These are phyloP conservation scores for Xylaria sp. DNA, from an alignment of 2,329 filamentous ascomycete genomes.

Conservation along the genomic window DNA sequence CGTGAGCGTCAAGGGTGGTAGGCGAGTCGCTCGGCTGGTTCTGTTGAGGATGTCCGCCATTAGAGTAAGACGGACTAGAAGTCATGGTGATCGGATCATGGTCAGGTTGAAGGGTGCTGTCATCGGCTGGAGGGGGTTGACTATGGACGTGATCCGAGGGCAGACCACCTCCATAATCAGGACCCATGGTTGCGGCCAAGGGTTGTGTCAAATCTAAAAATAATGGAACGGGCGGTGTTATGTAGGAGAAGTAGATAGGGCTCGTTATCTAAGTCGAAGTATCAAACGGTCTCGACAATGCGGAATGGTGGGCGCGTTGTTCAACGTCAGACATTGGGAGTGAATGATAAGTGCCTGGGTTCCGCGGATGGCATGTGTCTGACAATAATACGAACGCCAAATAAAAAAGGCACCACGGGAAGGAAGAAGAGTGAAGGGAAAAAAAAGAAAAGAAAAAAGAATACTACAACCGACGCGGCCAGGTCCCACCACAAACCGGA, in stretches of 20 bases:
- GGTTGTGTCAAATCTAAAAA: neutral
- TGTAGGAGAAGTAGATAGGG: constrained; percentile 3
- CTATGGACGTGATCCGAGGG: constrained; percentile 31
- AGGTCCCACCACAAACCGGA: neutral
- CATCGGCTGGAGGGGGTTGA: constrained; percentile 27
- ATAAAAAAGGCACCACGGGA: constrained; percentile 17
- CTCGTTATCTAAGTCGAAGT: constrained; percentile 19
- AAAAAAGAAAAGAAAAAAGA: neutral
- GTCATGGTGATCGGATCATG: constrained; percentile 32
- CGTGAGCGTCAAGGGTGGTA: constrained; percentile 33
- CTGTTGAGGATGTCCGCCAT: constrained; percentile 29
- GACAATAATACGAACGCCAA: constrained; percentile 21
- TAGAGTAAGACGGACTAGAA: constrained; percentile 31
- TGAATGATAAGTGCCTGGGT: constrained; percentile 19
- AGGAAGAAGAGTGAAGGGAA: constrained; percentile 2
- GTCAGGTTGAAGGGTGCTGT: constrained; percentile 31
- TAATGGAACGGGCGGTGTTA: neutral
- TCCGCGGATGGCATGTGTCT: constrained; percentile 21
- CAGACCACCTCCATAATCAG: constrained; percentile 34
- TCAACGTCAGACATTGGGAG: constrained; percentile 31
- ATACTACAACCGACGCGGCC: neutral
- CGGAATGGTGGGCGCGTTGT: constrained; percentile 24
- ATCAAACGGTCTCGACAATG: constrained; percentile 22
- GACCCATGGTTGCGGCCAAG: constrained; percentile 32
- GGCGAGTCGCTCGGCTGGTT: constrained; percentile 34